Conservation (phyloP, 257 asterid species). For the Solanum pinnatisectum region DNA sequence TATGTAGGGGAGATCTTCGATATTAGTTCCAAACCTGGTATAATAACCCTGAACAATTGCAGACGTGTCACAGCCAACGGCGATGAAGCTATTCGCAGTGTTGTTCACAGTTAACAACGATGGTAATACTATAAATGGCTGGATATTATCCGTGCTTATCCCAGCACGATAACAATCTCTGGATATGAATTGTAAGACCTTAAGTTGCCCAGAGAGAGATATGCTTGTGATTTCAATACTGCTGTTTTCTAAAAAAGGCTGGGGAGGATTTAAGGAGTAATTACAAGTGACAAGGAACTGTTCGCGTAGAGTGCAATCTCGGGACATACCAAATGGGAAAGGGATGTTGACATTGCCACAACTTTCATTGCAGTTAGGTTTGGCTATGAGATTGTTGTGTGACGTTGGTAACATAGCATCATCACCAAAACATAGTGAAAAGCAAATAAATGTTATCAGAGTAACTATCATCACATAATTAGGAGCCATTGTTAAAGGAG, state of each 20-base stretch:
- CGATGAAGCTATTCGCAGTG: conserved; percentile 18
- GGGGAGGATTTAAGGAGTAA: neutral
- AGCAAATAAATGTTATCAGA: neutral
- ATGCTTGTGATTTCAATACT: neutral
- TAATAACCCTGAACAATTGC: neutral
- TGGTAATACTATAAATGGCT: accelerated
- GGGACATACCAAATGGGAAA: conserved; percentile 21
- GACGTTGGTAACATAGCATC: neutral
- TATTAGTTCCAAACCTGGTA: too few relatives aligned
- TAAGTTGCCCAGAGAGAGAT: conserved; percentile 9
- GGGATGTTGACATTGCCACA: conserved; percentile 30
- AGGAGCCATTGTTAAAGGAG: neutral
- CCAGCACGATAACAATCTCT: neutral
- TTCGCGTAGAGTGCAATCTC: neutral
- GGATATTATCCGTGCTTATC: accelerated
- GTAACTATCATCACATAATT: neutral
- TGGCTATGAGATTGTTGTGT: neutral
- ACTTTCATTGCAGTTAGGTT: conserved; percentile 1
- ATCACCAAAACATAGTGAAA: neutral
- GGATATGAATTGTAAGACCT: neutral
- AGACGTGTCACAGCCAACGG: conserved; percentile 23
- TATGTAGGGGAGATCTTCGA: neutral
- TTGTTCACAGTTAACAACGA: neutral
- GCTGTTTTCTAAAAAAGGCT: neutral
- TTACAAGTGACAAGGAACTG: neutral